Evolutionary conservation across 2,329 filamentous ascomycete genomes (phyloP).

Genomic region (Cordyceps militaris): DNA sequence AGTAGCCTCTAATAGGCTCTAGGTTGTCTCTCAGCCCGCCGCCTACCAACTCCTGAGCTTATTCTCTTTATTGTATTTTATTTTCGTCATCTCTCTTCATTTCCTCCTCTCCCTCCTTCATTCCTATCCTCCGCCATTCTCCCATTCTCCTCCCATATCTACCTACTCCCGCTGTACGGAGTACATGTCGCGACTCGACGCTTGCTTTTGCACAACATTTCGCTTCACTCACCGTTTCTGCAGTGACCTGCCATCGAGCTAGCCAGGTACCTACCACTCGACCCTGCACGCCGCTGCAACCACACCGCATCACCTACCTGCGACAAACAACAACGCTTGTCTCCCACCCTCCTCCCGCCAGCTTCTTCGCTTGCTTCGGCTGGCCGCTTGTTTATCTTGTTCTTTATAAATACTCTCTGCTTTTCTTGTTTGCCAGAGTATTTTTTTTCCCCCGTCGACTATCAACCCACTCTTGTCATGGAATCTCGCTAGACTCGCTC

Average conservation of each 20-base stretch:
- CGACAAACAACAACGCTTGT: background rate
- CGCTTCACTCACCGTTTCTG: constrained; percentile 1
- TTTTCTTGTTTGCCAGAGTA: background rate
- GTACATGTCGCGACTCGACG: background rate
- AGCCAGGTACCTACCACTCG: background rate
- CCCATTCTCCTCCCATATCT: background rate
- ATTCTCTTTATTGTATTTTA: background rate
- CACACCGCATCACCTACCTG: constrained; percentile 7
- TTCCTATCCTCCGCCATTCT: background rate
- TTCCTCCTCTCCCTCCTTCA: background rate
- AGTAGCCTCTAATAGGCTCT: no score
- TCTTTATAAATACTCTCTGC: background rate
- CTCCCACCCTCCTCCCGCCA: background rate
- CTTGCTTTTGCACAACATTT: background rate
- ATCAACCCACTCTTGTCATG: background rate
- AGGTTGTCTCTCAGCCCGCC: background rate
- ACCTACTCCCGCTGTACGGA: background rate
- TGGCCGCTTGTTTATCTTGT: background rate
- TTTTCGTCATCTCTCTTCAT: background rate
- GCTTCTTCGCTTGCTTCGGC: background rate
- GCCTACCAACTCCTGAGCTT: constrained; percentile 1
- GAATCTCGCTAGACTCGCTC: background rate
- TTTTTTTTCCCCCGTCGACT: background rate
- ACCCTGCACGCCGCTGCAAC: background rate
- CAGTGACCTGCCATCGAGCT: background rate